A percentile compares a stretch with the other conserved stretches of the same genome.
phyloP scores from a whole-genome alignment of 257 asterid species.

The Hygrophila difformis region DNA sequence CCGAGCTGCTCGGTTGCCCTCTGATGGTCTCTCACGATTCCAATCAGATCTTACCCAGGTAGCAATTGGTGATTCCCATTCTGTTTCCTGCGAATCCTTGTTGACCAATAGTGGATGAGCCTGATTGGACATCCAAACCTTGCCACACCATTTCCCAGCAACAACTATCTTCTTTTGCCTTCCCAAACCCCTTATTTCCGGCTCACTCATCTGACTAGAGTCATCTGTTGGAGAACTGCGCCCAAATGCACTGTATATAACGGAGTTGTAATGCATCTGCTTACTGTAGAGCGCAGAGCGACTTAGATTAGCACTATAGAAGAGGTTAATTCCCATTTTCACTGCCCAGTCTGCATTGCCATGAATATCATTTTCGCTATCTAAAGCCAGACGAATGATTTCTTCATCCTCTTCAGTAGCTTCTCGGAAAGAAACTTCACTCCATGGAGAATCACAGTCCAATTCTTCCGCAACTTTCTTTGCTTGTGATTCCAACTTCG shows the following conservation, averaged over 20 bases:
- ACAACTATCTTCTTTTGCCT: slow-evolving; percentile 65
- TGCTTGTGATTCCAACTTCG: slow-evolving; percentile 69
- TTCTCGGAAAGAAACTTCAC: slow-evolving; percentile 46
- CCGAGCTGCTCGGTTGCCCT: slow-evolving; percentile 24
- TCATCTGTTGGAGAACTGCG: slow-evolving; percentile 36
- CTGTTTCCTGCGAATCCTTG: slow-evolving; percentile 32
- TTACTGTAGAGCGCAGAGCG: slow-evolving; percentile 89
- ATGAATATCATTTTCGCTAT: slow-evolving; percentile 74
- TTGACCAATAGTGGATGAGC: slow-evolving; percentile 72
- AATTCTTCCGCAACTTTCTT: slow-evolving; percentile 68
- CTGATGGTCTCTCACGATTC: slow-evolving; percentile 37
- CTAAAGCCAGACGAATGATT: slow-evolving; percentile 55
- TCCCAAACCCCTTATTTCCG: slow-evolving; percentile 33
- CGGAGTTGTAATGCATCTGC: slow-evolving; percentile 86
- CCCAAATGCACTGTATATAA: slow-evolving; percentile 76
- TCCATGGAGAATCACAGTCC: slow-evolving; percentile 48
- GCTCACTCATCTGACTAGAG: slow-evolving; percentile 20
- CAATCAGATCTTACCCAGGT: slow-evolving; percentile 24
- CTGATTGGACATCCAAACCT: slow-evolving; percentile 94
- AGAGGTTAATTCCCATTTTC: slow-evolving; percentile 86
- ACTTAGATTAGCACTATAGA: slow-evolving; percentile 87
- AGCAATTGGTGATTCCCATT: slow-evolving; percentile 22
- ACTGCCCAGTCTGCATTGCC: slow-evolving; percentile 98
- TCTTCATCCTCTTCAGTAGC: slow-evolving; percentile 67
- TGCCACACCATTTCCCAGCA: slow-evolving; percentile 99